Evolutionary conservation across 2,329 filamentous ascomycete species (phyloP).

Genomic region (Calonectria pseudoreteaudii): DNA sequence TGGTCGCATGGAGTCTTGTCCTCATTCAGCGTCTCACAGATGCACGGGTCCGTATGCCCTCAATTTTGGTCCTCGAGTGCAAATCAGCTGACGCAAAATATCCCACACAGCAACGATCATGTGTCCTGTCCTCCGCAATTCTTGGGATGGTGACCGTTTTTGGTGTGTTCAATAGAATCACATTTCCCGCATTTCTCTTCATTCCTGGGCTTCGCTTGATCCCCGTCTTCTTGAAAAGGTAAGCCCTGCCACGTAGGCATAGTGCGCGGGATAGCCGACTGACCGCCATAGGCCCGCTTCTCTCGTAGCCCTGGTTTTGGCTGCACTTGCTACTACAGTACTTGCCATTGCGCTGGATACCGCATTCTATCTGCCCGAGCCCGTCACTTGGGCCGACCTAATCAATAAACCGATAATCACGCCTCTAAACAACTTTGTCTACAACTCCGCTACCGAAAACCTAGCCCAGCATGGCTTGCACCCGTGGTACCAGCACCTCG

Average conservation of each 20-base stretch:
- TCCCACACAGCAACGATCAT: conserved; percentile 73
- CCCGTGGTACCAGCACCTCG: conserved; percentile 81
- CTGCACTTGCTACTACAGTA: conserved; percentile 74
- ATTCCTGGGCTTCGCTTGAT: conserved; percentile 86
- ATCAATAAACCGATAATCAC: conserved; percentile 76
- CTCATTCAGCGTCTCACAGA: conserved; percentile 88
- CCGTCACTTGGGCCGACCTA: conserved; percentile 74
- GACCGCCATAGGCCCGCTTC: conserved; percentile 63
- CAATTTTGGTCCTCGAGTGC: conserved; percentile 10
- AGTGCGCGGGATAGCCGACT: conserved; percentile 29
- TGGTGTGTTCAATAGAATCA: conserved; percentile 96
- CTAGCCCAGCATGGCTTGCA: conserved; percentile 82
- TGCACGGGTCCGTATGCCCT: conserved; percentile 71
- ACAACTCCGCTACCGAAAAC: conserved; percentile 78
- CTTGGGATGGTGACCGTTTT: conserved; percentile 86
- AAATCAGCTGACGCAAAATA: conserved; percentile 40
- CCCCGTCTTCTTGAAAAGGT: conserved; percentile 88
- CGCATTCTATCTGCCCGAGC: conserved; percentile 77
- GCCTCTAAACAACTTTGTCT: conserved; percentile 81
- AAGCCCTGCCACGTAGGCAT: conserved; percentile 47
- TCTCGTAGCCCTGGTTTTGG: conserved; percentile 72
- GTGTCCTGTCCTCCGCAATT: conserved; percentile 79
- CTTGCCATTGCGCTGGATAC: conserved; percentile 88
- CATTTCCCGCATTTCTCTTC: conserved; percentile 92
- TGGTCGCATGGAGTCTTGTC: conserved; percentile 93